Percentiles rank a stretch among this genome's conserved stretches.
phyloP scores from a whole-genome alignment of 2,329 filamentous ascomycete species.

The Aspergillus bombycis region DNA sequence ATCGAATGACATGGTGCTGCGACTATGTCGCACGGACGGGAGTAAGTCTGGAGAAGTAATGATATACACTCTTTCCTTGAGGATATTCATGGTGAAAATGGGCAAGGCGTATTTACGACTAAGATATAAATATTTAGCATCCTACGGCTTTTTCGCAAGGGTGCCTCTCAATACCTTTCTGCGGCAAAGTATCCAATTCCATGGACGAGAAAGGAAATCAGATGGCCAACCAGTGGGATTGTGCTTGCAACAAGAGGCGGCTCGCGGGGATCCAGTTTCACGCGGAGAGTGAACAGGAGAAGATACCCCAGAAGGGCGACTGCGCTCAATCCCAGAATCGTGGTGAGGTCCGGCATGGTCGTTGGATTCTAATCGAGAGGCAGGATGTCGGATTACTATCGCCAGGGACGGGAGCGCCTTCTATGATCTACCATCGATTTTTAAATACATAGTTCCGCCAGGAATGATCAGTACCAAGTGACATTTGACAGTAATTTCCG shows the following conservation, averaged over 20 bases:
- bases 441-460: no score
- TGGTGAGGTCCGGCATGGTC: no score
- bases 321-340: no score
- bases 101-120: constrained; percentile 22
- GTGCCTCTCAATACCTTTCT: constrained; percentile 18
- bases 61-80: constrained; percentile 29
- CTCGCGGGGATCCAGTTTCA: constrained; percentile 28
- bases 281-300: background rate
- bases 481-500: no score
- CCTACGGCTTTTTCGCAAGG: background rate
- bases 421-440: no score
- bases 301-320: background rate
- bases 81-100: constrained; percentile 28
- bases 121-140: constrained; percentile 1
- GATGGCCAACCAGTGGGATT: constrained; percentile 33
- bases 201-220: constrained; percentile 27
- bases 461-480: no score
- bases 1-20: constrained; percentile 26
- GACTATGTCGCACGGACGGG: constrained; percentile 27
- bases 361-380: no score
- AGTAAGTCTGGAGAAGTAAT: constrained; percentile 29
- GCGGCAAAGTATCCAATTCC: constrained; percentile 27
- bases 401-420: no score
- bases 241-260: constrained; percentile 23
- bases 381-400: no score